A percentile compares a stretch with the other conserved stretches of the same genome.
Conservation (phyloP, 495 filamentous ascomycete genomes). For the Penicillium cosmopolitanum region DNA sequence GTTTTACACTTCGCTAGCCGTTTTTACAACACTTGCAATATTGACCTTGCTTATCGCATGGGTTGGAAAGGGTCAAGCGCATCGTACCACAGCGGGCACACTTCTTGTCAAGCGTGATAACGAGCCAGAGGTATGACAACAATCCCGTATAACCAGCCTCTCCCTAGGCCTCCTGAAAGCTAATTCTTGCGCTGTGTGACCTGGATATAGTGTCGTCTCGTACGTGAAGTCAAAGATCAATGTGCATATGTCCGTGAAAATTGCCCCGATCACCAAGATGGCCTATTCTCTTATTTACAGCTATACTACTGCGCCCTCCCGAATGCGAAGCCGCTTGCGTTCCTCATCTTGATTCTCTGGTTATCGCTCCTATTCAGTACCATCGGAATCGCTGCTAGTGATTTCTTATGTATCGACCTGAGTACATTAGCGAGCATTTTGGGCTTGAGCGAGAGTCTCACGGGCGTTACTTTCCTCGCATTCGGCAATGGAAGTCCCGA, state of each 20-base stretch:
- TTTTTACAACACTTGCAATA: conserved; percentile 33
- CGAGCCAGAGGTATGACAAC: conserved; percentile 41
- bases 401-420: conserved; percentile 97
- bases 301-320: conserved; percentile 88
- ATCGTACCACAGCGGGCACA: conserved; percentile 12
- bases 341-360: conserved; percentile 78
- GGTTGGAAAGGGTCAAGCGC: conserved; percentile 11
- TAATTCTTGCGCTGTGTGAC: conserved; percentile 30
- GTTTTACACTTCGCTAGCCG: conserved; percentile 40
- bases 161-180: conserved; percentile 17
- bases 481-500: conserved; percentile 99
- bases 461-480: conserved; percentile 94
- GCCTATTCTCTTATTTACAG: conserved; percentile 83
- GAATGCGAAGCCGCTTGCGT: conserved; percentile 73
- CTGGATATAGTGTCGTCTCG: conserved; percentile 68
- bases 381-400: conserved; percentile 97
- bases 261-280: conserved; percentile 88
- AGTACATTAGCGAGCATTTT: conserved; percentile 86
- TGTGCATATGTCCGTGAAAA: conserved; percentile 84
- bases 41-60: conserved; percentile 30
- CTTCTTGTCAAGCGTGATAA: conserved; percentile 29
- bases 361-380: conserved; percentile 91
- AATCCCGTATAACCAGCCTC: conserved; percentile 1
- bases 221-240: conserved; percentile 76
- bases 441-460: conserved; percentile 93